Conservation (phyloP, 2,329 filamentous ascomycete genomes). For the Aspergillus fumigatiaffinis region DNA sequence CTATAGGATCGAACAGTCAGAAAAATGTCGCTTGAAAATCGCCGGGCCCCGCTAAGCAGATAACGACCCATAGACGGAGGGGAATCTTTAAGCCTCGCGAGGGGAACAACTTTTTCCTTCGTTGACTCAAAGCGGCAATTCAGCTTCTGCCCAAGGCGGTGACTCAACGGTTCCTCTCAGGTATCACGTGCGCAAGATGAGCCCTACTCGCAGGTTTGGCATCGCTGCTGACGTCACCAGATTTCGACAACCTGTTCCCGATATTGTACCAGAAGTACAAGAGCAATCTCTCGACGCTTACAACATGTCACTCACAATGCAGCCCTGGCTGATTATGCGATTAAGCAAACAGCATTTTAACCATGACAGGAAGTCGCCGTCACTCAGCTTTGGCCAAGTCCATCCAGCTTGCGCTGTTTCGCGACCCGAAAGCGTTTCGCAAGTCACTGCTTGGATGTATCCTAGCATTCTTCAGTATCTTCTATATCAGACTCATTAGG, state of each 20-base stretch:
- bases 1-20: constrained; percentile 14
- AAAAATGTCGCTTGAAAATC: constrained; percentile 31
- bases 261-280: background rate
- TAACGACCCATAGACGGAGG: constrained; percentile 36
- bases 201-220: background rate
- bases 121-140: constrained; percentile 28
- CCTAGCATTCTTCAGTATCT: constrained; percentile 53
- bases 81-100: constrained; percentile 12
- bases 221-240: background rate
- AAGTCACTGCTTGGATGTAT: constrained; percentile 42
- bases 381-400: constrained; percentile 26
- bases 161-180: constrained; percentile 12
- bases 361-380: constrained; percentile 18
- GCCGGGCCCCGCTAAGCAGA: constrained; percentile 38
- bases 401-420: constrained; percentile 28
- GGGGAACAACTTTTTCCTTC: constrained; percentile 23
- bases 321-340: background rate
- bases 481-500: constrained; percentile 47
- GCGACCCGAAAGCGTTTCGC: constrained; percentile 23
- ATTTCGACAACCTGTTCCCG: background rate
- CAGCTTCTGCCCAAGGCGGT: constrained; percentile 24
- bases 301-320: background rate
- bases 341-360: constrained; percentile 1
- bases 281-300: background rate
- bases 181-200: constrained; percentile 4